phyloP scores from a whole-genome alignment of 495 filamentous ascomycete species.

The Penicillium herquei region DNA sequence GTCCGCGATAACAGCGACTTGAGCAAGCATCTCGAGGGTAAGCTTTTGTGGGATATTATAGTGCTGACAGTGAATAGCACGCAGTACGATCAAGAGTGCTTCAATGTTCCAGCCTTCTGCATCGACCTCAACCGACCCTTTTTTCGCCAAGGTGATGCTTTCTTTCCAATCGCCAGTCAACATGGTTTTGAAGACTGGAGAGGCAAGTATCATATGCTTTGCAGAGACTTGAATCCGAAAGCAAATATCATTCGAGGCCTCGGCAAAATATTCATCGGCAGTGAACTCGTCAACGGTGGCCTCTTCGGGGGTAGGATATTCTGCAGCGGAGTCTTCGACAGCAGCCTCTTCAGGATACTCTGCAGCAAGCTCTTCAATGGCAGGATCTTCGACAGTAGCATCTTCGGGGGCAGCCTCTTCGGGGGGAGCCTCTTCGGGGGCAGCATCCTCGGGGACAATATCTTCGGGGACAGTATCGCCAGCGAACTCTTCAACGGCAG shows the following conservation, averaged over 20 bases:
- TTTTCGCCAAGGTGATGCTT: slow-evolving; percentile 21
- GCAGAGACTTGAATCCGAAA: slow-evolving; percentile 46
- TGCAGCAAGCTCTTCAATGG: too few relatives aligned
- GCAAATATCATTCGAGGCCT: too few relatives aligned
- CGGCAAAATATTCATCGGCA: background rate
- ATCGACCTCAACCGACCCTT: slow-evolving; percentile 42
- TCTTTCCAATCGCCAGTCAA: slow-evolving; percentile 36
- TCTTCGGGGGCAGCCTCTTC: too few relatives aligned
- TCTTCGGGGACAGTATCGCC: background rate
- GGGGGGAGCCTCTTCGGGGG: background rate
- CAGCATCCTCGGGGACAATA: background rate
- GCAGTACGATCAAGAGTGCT: slow-evolving; percentile 49
- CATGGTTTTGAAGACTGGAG: slow-evolving; percentile 41
- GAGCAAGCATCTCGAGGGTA: slow-evolving; percentile 45
- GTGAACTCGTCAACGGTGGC: background rate
- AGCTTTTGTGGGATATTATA: slow-evolving; percentile 38
- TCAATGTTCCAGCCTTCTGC: slow-evolving; percentile 36
- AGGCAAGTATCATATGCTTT: slow-evolving; percentile 49
- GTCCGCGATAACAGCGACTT: slow-evolving; percentile 51
- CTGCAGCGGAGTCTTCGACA: background rate
- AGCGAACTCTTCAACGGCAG: background rate
- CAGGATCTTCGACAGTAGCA: background rate
- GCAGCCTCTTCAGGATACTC: too few relatives aligned
- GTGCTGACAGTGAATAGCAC: slow-evolving; percentile 49
- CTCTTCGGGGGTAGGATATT: background rate